Conservation (phyloP, 1,284 basidiomycete genomes). For the Sanguinoderma infundibulare region DNA sequence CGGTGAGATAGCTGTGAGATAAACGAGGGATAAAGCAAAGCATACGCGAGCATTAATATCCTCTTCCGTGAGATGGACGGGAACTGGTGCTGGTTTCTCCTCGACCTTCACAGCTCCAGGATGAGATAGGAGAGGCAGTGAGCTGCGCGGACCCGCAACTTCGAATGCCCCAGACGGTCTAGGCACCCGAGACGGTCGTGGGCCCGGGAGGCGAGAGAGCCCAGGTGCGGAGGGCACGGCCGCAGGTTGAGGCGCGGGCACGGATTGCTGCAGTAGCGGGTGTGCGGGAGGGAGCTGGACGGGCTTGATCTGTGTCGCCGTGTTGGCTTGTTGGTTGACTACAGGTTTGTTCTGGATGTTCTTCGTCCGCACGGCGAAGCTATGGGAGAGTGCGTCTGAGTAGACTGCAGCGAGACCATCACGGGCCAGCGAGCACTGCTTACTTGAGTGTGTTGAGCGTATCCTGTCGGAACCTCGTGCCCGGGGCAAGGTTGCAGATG, state of each 20-base stretch:
- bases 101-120: constrained; percentile 3
- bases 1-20: neutral
- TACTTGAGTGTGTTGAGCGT: constrained; percentile 86
- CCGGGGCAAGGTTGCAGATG: constrained; percentile 85
- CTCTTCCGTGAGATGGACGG: constrained; percentile 53
- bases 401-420: neutral
- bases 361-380: constrained; percentile 80
- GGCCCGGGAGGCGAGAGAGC: constrained; percentile 19
- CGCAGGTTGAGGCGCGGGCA: constrained; percentile 35
- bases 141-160: constrained; percentile 17
- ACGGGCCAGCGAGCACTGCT: constrained; percentile 21
- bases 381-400: constrained; percentile 32
- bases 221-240: neutral
- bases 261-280: constrained; percentile 46
- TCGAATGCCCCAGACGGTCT: constrained; percentile 24
- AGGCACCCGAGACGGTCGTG: constrained; percentile 38
- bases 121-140: constrained; percentile 9
- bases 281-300: constrained; percentile 53
- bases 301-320: constrained; percentile 53
- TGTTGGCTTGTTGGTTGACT: constrained; percentile 59
- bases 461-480: constrained; percentile 78
- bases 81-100: constrained; percentile 4
- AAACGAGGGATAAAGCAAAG: neutral
- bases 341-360: constrained; percentile 80
- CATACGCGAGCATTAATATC: constrained; percentile 73